Percentiles rank a stretch among this genome's conserved stretches.
These are phyloP conservation scores for Glycyrrhiza uralensis DNA, from an alignment of 306 rosid genomes.

Conservation along the genomic window DNA sequence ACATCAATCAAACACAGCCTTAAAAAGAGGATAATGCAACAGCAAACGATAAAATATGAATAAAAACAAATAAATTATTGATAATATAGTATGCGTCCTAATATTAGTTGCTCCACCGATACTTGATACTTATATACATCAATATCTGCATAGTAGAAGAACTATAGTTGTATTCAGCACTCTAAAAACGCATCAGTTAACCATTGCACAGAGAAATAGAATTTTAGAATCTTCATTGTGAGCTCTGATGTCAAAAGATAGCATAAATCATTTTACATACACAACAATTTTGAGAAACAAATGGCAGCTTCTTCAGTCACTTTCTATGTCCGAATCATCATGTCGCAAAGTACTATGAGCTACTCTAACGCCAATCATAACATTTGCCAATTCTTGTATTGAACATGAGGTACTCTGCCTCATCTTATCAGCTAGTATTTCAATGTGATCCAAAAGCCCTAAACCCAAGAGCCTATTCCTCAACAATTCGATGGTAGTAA, in stretches of 20 bases:
- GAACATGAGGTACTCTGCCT: conserved; percentile 61
- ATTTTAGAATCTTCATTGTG: conserved; percentile 1
- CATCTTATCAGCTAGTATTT: conserved; percentile 71
- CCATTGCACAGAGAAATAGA: neutral
- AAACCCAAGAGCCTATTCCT: conserved; percentile 58
- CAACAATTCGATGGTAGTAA: conserved; percentile 61
- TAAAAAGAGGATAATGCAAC: too few species aligned
- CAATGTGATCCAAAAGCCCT: conserved; percentile 54
- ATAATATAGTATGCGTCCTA: too few species aligned
- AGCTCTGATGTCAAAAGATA: neutral
- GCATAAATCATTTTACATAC: neutral
- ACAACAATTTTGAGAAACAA: conserved; percentile 2
- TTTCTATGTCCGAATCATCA: conserved; percentile 47
- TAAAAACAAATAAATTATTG: too few species aligned
- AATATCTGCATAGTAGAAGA: neutral
- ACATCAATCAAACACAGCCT: too few species aligned
- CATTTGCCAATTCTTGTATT: conserved; percentile 56
- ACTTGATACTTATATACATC: neutral
- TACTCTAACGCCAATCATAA: conserved; percentile 47
- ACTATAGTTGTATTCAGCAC: neutral
- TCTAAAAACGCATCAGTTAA: neutral
- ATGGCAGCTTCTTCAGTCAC: conserved; percentile 40
- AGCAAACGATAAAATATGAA: too few species aligned
- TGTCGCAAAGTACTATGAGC: conserved; percentile 23
- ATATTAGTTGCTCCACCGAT: too few species aligned